Evolutionary conservation across 345 rosid species (phyloP), one percentile per base, ranked within the genome.

Genomic region (Eucalyptus pumila): DNA sequence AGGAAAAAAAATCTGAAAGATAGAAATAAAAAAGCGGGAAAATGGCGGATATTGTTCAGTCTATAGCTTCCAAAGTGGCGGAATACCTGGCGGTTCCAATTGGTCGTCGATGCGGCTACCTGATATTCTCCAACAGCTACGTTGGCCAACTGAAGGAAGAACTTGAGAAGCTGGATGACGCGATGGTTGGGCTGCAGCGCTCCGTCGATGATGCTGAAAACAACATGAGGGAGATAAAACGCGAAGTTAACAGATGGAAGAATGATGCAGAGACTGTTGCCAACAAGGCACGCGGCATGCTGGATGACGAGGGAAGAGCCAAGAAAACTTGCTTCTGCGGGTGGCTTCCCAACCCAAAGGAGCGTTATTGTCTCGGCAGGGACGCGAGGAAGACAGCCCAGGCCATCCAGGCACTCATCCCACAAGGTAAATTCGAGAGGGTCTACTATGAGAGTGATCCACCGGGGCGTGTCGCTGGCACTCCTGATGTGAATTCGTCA

Each of bases 381-480:
- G 23, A n/a, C 6, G 80, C 80, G 12, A 67, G 40, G 3, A 67
- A 14, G 80, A n/a, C 23, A 4, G 40, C 9, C 23, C 2, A 67
- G 11, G 80, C 11, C 56, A 69, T 69, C 80, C 80, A 32, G 42
- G 80, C 12, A 32, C 23, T 16, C 80, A 65, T 65, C 7, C 16
- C 42, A 1, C 50, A 4, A 2, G 54, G 58, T 87, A 9, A 45
- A 69, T 32, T 69, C 80, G 2, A 16, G 80, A 69, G 6, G 0
- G 80, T 32, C 23, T 32, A 32, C 42, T 32, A 8, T 3, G 80
- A 67, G 80, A 32, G 5, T 67, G 3, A 0, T 32, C 80, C 80
- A 0, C 6, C 62, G 6, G 60, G 44, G 14, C 23, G 15, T 24
- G 80, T 69, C 5, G 0, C 3, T 5, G 23, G 80, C 7, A 4